A percentile compares a stretch with the other conserved stretches of the same genome.
phyloP scores from a whole-genome alignment of 2,329 filamentous ascomycete species.

The Acarospora socialis region DNA sequence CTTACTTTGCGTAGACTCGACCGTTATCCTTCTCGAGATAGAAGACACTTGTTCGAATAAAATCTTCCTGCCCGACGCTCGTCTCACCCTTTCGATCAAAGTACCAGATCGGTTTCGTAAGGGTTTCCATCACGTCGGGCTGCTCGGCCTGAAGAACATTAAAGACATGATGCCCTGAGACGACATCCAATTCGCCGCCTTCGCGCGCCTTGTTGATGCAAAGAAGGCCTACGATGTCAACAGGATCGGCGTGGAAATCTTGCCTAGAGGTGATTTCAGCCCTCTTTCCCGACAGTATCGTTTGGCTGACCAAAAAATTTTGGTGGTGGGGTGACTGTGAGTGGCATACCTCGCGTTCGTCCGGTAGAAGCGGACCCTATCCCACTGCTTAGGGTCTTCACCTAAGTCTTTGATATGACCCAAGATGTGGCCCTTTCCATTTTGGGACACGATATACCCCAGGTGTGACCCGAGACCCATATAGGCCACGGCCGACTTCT shows the following conservation, averaged over 20 bases:
- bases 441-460: constrained; percentile 4
- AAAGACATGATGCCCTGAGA: constrained; percentile 2
- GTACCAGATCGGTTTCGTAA: constrained; percentile 5
- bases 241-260: constrained; percentile 3
- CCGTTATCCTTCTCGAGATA: constrained; percentile 1
- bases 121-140: constrained; percentile 3
- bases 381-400: constrained; percentile 1
- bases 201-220: not conserved
- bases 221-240: constrained; percentile 4
- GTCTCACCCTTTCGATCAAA: constrained; percentile 5
- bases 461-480: constrained; percentile 3
- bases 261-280: constrained; percentile 1
- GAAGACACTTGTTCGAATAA: constrained; percentile 22
- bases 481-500: constrained; percentile 4
- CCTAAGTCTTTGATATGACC: constrained; percentile 5
- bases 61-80: constrained; percentile 5
- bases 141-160: not conserved
- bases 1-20: not conserved
- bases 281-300: constrained; percentile 1
- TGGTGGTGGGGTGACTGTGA: not conserved
- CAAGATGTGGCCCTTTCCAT: constrained; percentile 2
- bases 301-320: too few relatives aligned
- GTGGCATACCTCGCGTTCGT: constrained; percentile 4
- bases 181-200: constrained; percentile 4
- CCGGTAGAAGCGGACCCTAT: constrained; percentile 2